phyloP scores from a whole-genome alignment of 2,329 filamentous ascomycete species.

The Colletotrichum sublineola region DNA sequence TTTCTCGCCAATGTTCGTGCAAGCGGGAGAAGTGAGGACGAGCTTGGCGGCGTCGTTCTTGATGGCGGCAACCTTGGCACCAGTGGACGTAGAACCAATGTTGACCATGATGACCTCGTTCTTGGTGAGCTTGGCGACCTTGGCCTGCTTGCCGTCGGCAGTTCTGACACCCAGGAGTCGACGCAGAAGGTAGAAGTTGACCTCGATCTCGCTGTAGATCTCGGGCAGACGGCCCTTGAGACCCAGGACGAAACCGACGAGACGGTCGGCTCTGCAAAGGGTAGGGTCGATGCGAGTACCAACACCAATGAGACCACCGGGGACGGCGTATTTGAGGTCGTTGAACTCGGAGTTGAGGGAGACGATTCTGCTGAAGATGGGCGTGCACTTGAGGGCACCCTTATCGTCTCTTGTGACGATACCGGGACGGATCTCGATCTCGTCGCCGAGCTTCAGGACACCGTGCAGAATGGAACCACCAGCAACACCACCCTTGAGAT shows the following conservation, averaged over 20 bases:
- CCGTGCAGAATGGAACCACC: constrained; percentile 97
- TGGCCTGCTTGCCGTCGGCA: constrained; percentile 98
- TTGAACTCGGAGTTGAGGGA: constrained; percentile 97
- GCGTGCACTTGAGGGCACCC: constrained; percentile 94
- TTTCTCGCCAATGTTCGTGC: constrained; percentile 98
- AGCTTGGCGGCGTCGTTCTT: constrained; percentile 98
- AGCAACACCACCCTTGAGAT: constrained; percentile 97
- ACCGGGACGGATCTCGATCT: constrained; percentile 99
- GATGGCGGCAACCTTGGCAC: constrained; percentile 96
- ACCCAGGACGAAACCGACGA: constrained; percentile 97
- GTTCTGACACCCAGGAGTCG: constrained; percentile 96
- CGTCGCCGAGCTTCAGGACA: constrained; percentile 95
- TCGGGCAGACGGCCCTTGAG: constrained; percentile 93
- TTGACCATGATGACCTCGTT: constrained; percentile 99
- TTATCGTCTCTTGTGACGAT: constrained; percentile 96
- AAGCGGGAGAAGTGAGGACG: constrained; percentile 91
- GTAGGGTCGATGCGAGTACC: constrained; percentile 98
- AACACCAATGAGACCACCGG: constrained; percentile 97
- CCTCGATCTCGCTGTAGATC: constrained; percentile 98
- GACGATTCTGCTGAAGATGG: constrained; percentile 95
- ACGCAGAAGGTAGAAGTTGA: constrained; percentile 98
- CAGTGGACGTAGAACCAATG: constrained; percentile 96
- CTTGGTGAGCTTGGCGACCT: constrained; percentile 98
- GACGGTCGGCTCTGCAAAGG: constrained; percentile 97
- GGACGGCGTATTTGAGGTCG: constrained; percentile 97